These are phyloP conservation scores for Citropsis articulata DNA, from an alignment of 345 rosid species.

Conservation along the genomic window DNA sequence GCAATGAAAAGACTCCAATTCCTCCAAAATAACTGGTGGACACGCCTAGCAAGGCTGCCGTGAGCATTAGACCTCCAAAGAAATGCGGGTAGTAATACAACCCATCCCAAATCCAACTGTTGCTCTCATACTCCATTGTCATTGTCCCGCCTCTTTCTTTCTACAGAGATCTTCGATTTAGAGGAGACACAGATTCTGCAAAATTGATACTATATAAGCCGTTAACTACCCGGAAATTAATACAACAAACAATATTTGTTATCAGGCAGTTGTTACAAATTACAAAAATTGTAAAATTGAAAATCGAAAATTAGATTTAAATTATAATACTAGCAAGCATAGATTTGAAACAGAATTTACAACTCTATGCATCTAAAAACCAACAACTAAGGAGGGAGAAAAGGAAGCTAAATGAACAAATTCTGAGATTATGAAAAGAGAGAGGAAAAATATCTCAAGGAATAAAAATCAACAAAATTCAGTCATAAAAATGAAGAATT, in stretches of 20 bases:
- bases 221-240: background rate
- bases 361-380: background rate
- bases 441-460: background rate
- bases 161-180: constrained; percentile 1
- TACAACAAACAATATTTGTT: background rate
- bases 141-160: background rate
- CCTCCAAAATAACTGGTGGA: constrained; percentile 66
- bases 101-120: constrained; percentile 65
- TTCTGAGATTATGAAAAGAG: background rate
- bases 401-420: background rate
- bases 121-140: constrained; percentile 52
- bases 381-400: background rate
- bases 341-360: background rate
- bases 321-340: background rate
- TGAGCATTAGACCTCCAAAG: constrained; percentile 64
- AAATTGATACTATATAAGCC: background rate
- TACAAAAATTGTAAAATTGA: background rate
- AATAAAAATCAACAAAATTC: background rate
- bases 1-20: constrained; percentile 42
- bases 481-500: background rate
- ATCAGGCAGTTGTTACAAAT: background rate
- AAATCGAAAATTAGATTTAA: background rate
- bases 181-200: constrained; percentile 42
- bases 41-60: constrained; percentile 58
- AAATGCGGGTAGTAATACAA: constrained; percentile 52